Percentiles rank a stretch among this genome's conserved stretches.
phyloP scores from a whole-genome alignment of 371 early-diverging fungal genomes.

The Saksenaea vasiformis region DNA sequence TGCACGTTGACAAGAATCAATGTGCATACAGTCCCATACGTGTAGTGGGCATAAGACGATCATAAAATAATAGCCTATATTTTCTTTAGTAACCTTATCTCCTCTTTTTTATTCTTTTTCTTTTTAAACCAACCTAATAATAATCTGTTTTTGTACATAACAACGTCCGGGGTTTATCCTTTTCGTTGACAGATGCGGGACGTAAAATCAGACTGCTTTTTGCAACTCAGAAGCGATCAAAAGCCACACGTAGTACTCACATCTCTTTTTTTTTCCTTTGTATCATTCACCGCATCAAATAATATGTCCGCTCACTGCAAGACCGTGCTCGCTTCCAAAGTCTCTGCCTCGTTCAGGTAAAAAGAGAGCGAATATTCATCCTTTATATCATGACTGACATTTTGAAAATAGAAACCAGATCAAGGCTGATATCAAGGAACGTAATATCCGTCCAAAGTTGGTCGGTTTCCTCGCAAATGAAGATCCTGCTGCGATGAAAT shows the following conservation, averaged over 20 bases:
- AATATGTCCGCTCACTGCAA: constrained; percentile 46
- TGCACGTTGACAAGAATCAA: constrained; percentile 21
- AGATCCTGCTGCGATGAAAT: constrained; percentile 89
- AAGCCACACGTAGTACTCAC: background rate
- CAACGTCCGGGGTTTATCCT: too few species aligned
- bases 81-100: background rate
- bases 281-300: background rate
- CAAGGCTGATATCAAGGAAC: constrained; percentile 71
- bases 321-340: constrained; percentile 62
- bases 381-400: background rate
- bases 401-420: constrained; percentile 72
- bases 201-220: background rate
- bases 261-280: constrained; percentile 1
- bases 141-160: too few species aligned
- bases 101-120: background rate
- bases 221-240: background rate
- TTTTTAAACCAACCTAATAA: background rate
- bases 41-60: background rate
- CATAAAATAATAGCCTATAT: background rate
- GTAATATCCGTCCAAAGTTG: constrained; percentile 76
- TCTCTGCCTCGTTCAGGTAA: constrained; percentile 67
- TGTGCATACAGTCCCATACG: constrained; percentile 21
- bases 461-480: constrained; percentile 96
- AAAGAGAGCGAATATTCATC: background rate
- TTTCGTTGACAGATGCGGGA: background rate